Percentiles rank a stretch among this genome's conserved stretches.
Conservation (phyloP, 768 basidiomycete genomes). For the Amanita rubescens region DNA sequence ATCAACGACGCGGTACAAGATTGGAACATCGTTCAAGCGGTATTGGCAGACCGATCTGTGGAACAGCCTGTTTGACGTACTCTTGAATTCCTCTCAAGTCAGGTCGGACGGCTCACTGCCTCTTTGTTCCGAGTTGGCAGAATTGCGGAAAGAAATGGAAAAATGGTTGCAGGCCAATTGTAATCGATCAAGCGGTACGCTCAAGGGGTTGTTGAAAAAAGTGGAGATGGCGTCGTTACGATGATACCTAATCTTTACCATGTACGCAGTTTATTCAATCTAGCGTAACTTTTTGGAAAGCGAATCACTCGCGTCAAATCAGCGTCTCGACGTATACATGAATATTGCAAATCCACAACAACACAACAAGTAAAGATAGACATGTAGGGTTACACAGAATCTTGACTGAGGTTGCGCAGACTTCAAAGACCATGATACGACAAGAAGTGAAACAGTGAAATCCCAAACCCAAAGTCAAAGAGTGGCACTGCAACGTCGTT, state of each 20-base stretch:
- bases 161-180: conserved; percentile 81
- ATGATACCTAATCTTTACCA: conserved; percentile 10
- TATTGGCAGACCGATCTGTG: conserved; percentile 94
- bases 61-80: conserved; percentile 72
- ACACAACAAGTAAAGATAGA: conserved; percentile 20
- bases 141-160: conserved; percentile 77
- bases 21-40: conserved; percentile 75
- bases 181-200: conserved; percentile 71
- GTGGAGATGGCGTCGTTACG: conserved; percentile 50
- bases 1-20: conserved; percentile 44
- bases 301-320: neutral
- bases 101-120: conserved; percentile 58
- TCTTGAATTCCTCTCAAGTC: conserved; percentile 75
- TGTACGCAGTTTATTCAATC: conserved; percentile 8
- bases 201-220: conserved; percentile 81
- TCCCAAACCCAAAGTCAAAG: conserved; percentile 4
- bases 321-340: conserved; percentile 4
- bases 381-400: conserved; percentile 6
- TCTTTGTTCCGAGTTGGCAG: conserved; percentile 57
- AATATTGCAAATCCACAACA: conserved; percentile 31
- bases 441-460: conserved; percentile 1
- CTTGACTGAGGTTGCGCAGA: conserved; percentile 13
- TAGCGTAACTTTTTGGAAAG: neutral
- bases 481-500: neutral
- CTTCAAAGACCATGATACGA: conserved; percentile 8